Base-by-base conservation (phyloP, 495 filamentous ascomycete species). In the Pseudotulostoma volvatum region DNA sequence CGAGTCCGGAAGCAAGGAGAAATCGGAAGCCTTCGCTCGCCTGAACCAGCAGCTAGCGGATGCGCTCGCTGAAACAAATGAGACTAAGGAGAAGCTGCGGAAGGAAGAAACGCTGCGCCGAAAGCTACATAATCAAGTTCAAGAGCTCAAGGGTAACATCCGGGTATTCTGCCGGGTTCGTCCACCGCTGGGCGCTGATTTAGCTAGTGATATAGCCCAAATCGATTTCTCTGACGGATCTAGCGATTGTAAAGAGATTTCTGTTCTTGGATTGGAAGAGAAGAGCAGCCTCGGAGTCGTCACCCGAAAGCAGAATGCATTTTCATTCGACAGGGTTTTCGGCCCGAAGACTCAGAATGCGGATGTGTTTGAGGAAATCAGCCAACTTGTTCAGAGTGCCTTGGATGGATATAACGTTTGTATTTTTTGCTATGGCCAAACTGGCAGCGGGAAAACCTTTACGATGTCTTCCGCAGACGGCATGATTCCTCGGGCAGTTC, bases 381-480 rank as follows among this genome's bases (percentile, higher is more conserved):
- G 83, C 41, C 92, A 99, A 49, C 73, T 99, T 16, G 86, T 99
- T 9, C 90, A 99, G 61, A 86, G 79, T 45, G 92, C 92, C 1
- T 66, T 99, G 33, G 90, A 99, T 53, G 90, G 90, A 11, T 96
- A 95, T 59, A 99, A 99, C 52, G 90, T 99, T 23, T 95, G 88
- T 58, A 96, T 99, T 45, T 94, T 99, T 63, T 95, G 86, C 54
- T 99, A 99, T 54, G 90, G 90, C 25, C 90, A 99, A 54, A 97
- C 90, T 3, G 90, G 90, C 2, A 88, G 86, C 23, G 90, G 90
- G 33, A 97, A 97, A 65, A 97, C 90, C 1, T 79, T 77, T 49
- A 96, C 92, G 15, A 99, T 99, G 90, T 88, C 83, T 28, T 82
- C 87, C 0, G 48, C 60, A 2, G 85, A 96, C 50, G 90, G 90